These are phyloP conservation scores for Tulasnella sp. DNA, from an alignment of 768 basidiomycete genomes.

Conservation along the genomic window DNA sequence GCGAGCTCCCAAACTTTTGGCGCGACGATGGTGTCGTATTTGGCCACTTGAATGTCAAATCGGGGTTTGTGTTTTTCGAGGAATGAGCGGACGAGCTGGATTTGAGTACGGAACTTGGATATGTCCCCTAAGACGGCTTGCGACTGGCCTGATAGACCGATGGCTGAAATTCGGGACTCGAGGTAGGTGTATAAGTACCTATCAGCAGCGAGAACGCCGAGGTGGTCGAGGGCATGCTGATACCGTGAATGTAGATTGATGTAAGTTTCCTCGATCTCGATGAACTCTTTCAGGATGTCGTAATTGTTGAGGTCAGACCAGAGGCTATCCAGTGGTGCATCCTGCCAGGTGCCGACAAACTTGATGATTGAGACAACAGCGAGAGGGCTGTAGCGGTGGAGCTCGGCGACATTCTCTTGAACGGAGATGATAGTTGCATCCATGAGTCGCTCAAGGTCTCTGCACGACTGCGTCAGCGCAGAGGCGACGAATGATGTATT, in stretches of 20 bases:
- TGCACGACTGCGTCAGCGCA: not conserved
- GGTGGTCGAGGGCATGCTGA: constrained; percentile 42
- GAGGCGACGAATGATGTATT: not conserved
- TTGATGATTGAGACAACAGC: not conserved
- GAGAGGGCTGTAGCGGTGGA: constrained; percentile 33
- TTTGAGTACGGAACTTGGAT: not conserved
- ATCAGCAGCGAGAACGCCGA: constrained; percentile 69
- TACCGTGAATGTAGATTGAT: constrained; percentile 37
- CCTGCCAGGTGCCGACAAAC: constrained; percentile 26
- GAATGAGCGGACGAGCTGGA: not conserved
- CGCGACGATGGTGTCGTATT: constrained; percentile 47
- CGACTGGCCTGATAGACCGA: not conserved
- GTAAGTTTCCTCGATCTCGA: constrained; percentile 42
- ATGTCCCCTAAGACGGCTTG: not conserved
- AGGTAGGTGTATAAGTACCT: constrained; percentile 32
- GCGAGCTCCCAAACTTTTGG: constrained; percentile 59
- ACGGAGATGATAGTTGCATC: constrained; percentile 68
- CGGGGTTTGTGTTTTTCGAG: constrained; percentile 10
- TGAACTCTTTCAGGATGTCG: constrained; percentile 32
- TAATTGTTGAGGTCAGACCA: constrained; percentile 40
- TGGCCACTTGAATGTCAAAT: not conserved
- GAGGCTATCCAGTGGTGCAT: constrained; percentile 44
- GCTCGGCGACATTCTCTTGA: constrained; percentile 53
- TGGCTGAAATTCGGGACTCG: not conserved
- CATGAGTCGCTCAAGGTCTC: constrained; percentile 53